Conservation (phyloP, 306 rosid genomes). For the Cucurbita argyrosperma region DNA sequence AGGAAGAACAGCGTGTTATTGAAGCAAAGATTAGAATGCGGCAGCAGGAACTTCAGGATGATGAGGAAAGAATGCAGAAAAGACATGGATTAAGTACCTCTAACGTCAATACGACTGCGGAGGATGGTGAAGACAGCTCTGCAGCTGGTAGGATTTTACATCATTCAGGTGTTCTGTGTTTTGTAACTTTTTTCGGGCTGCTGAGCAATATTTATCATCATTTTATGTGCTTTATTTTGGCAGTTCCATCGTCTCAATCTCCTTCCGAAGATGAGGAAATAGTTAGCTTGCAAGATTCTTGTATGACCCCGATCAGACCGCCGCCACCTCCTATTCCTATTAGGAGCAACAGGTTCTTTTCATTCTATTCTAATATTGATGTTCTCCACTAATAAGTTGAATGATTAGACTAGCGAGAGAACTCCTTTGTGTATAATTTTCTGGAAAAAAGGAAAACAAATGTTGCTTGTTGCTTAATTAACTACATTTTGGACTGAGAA, state of each 20-base stretch:
- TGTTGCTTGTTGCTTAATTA: neutral
- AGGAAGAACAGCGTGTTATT: slow-evolving; percentile 98
- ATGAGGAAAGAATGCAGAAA: slow-evolving; percentile 77
- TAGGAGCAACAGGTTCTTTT: slow-evolving; percentile 53
- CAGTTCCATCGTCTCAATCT: slow-evolving; percentile 41
- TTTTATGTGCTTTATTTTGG: slow-evolving; percentile 10
- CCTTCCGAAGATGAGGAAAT: slow-evolving; percentile 55
- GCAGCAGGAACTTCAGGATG: slow-evolving; percentile 75
- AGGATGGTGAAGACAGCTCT: slow-evolving; percentile 42
- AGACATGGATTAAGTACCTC: slow-evolving; percentile 47
- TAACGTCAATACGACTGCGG: slow-evolving; percentile 26
- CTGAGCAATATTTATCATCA: neutral
- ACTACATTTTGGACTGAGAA: neutral
- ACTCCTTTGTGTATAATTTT: neutral
- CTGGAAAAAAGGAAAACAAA: too few species aligned
- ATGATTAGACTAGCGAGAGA: neutral
- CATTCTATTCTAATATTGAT: neutral
- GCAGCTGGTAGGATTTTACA: slow-evolving; percentile 39
- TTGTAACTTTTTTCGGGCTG: neutral
- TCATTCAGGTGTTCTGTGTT: neutral
- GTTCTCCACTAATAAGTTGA: neutral
- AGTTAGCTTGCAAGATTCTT: slow-evolving; percentile 47
- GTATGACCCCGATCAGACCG: slow-evolving; percentile 38
- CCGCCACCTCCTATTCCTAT: slow-evolving; percentile 18
- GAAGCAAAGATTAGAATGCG: slow-evolving; percentile 97